Percentiles rank a stretch among this genome's conserved stretches.
Evolutionary conservation across 345 rosid species (phyloP).

Genomic region (Rhizophora mangle): DNA sequence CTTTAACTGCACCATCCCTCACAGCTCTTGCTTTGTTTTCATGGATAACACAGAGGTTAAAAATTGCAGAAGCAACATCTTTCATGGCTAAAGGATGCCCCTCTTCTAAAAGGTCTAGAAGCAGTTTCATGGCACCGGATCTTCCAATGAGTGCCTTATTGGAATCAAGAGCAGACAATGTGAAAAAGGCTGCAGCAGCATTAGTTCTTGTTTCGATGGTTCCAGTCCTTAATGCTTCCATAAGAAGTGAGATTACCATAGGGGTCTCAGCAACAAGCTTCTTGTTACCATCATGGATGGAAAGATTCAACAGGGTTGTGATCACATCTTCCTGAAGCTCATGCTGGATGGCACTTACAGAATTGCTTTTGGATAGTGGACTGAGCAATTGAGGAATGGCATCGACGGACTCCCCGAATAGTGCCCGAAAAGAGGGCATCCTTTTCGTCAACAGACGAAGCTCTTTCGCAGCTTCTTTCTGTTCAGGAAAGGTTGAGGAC

Average conservation of each 20-base stretch:
- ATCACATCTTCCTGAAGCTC: slow-evolving; percentile 87
- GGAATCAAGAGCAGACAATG: slow-evolving; percentile 82
- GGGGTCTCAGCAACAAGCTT: slow-evolving; percentile 82
- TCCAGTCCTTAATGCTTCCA: slow-evolving; percentile 66
- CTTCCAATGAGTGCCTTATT: slow-evolving; percentile 78
- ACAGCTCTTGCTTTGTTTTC: slow-evolving; percentile 87
- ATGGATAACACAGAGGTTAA: slow-evolving; percentile 65
- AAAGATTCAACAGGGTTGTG: slow-evolving; percentile 78
- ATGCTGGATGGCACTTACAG: slow-evolving; percentile 35
- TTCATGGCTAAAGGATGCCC: slow-evolving; percentile 76
- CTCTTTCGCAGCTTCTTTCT: slow-evolving; percentile 79
- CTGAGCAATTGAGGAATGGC: slow-evolving; percentile 58
- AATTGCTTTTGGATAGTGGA: slow-evolving; percentile 47
- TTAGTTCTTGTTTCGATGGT: slow-evolving; percentile 72
- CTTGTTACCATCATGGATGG: slow-evolving; percentile 92
- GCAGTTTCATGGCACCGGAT: slow-evolving; percentile 70
- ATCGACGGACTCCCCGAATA: slow-evolving; percentile 61
- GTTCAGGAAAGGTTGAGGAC: slow-evolving; percentile 48
- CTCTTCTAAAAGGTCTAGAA: slow-evolving; percentile 68
- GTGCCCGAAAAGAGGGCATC: slow-evolving; percentile 68
- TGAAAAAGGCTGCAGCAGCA: slow-evolving; percentile 90
- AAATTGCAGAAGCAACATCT: slow-evolving; percentile 92
- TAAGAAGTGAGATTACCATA: slow-evolving; percentile 63
- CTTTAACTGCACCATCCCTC: slow-evolving; percentile 72
- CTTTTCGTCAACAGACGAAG: slow-evolving; percentile 64